Evolutionary conservation across 371 early-diverging fungal genomes (phyloP).

Genomic region (Entomophthora muscae): DNA sequence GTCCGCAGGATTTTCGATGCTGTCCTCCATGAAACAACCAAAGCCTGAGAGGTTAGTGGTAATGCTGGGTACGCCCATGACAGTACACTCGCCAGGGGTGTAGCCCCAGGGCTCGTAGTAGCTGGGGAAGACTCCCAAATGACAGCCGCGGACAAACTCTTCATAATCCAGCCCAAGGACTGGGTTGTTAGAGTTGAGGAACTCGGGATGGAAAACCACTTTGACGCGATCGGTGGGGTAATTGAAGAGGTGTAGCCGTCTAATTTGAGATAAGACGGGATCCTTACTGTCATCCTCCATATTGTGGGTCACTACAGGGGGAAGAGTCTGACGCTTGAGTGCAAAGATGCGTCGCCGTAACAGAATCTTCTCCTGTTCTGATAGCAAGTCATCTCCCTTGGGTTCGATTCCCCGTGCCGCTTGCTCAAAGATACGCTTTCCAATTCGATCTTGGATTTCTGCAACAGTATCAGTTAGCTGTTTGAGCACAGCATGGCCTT

Average conservation of each 20-base stretch:
- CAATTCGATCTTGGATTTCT: conserved; percentile 67
- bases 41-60: conserved; percentile 96
- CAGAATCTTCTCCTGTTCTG: conserved; percentile 66
- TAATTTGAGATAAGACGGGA: conserved; percentile 67
- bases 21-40: conserved; percentile 94
- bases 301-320: conserved; percentile 93
- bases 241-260: conserved; percentile 74
- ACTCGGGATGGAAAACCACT: conserved; percentile 92
- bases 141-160: conserved; percentile 92
- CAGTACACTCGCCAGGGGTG: conserved; percentile 94
- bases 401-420: conserved; percentile 29
- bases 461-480: conserved; percentile 79
- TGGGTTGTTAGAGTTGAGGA: conserved; percentile 85
- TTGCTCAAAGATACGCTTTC: conserved; percentile 70
- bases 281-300: conserved; percentile 75
- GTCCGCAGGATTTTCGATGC: conserved; percentile 78
- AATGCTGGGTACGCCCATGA: conserved; percentile 92
- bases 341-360: conserved; percentile 87
- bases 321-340: conserved; percentile 65
- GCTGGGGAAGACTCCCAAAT: conserved; percentile 87
- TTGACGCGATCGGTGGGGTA: conserved; percentile 80
- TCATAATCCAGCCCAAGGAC: conserved; percentile 86
- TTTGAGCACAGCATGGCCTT: conserved; percentile 91
- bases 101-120: conserved; percentile 97
- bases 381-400: conserved; percentile 31